Evolutionary conservation across 2,329 filamentous ascomycete species (phyloP).

Genomic region (Xylaria sp.): DNA sequence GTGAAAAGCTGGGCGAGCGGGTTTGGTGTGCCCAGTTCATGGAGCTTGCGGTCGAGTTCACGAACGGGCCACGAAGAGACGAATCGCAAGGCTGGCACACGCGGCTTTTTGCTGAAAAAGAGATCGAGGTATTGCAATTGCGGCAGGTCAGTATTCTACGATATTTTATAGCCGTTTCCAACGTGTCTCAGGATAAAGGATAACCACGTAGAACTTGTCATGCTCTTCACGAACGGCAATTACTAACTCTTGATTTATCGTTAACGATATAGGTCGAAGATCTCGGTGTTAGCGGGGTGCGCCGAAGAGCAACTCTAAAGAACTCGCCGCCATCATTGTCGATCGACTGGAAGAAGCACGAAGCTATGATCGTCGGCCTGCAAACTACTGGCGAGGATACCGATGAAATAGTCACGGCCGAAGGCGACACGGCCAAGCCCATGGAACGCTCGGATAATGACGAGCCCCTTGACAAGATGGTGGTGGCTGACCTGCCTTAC

Average conservation of each 20-base stretch:
- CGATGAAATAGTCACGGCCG: background rate
- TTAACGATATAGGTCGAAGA: constrained; percentile 25
- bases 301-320: constrained; percentile 6
- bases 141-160: constrained; percentile 10
- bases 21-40: constrained; percentile 26
- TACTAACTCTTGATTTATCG: background rate
- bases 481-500: constrained; percentile 19
- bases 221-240: background rate
- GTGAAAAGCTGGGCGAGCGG: too few species aligned
- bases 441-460: constrained; percentile 10
- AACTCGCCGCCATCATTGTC: background rate
- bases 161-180: background rate
- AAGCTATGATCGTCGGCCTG: constrained; percentile 18
- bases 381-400: constrained; percentile 3
- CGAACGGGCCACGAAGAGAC: constrained; percentile 9
- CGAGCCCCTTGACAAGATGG: constrained; percentile 12
- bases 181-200: background rate
- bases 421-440: background rate
- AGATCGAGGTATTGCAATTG: constrained; percentile 14
- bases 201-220: background rate
- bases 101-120: constrained; percentile 10
- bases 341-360: constrained; percentile 22
- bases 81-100: constrained; percentile 13
- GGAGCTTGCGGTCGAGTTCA: constrained; percentile 23
- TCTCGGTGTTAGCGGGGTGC: constrained; percentile 14